phyloP scores from a whole-genome alignment of 768 basidiomycete genomes.

The Neoboletus subvelutipes region DNA sequence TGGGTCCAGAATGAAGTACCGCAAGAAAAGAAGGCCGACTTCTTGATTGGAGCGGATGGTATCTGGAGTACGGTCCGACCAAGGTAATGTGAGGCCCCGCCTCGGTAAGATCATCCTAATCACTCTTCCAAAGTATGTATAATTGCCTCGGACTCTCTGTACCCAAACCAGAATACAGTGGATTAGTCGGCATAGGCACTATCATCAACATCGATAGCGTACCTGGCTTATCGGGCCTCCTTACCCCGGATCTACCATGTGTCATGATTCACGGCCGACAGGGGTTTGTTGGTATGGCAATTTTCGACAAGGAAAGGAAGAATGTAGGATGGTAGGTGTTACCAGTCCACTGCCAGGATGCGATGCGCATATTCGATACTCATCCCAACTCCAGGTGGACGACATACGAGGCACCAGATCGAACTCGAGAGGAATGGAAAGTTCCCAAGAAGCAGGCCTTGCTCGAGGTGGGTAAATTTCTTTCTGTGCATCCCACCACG shows the following conservation, averaged over 20 bases:
- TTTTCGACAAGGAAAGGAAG: conserved; percentile 27
- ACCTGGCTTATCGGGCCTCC: conserved; percentile 19
- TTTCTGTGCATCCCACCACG: neutral
- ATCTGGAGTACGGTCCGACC: conserved; percentile 31
- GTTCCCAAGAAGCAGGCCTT: conserved; percentile 22
- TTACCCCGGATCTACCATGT: conserved; percentile 25
- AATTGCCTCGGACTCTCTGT: conserved; percentile 14
- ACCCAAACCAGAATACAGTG: conserved; percentile 31
- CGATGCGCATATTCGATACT: neutral
- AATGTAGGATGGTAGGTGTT: conserved; percentile 26
- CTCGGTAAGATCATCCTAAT: conserved; percentile 1
- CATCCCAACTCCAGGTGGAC: conserved; percentile 26
- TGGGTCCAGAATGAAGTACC: conserved; percentile 22
- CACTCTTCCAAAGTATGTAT: conserved; percentile 21
- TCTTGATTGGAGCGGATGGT: conserved; percentile 32
- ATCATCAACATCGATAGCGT: conserved; percentile 19
- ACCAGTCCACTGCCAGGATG: neutral
- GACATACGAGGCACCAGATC: conserved; percentile 26
- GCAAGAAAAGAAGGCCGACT: conserved; percentile 30
- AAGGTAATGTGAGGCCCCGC: conserved; percentile 11
- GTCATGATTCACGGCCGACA: conserved; percentile 29
- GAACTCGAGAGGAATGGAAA: conserved; percentile 31
- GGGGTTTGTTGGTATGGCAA: conserved; percentile 28
- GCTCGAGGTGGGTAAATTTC: conserved; percentile 10
- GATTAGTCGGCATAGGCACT: conserved; percentile 25